Evolutionary conservation across 148 eudicot species (phyloP).

Genomic region (Cornus controversa): DNA sequence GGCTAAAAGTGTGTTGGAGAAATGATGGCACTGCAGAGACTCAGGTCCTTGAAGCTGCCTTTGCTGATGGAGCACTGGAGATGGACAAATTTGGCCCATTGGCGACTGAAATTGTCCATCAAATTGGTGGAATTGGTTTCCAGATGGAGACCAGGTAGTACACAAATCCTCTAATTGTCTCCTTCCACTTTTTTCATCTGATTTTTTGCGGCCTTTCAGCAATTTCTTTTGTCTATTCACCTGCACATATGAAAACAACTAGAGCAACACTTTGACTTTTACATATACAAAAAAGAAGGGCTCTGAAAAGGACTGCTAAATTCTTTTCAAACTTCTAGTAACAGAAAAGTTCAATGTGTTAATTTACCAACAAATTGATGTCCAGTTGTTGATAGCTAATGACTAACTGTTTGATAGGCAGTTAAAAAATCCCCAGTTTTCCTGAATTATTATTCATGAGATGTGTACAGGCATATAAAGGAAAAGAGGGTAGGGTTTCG

Average conservation of each 20-base stretch:
- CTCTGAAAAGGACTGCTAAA: too few species aligned
- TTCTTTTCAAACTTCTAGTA: too few species aligned
- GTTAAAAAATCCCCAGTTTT: too few species aligned
- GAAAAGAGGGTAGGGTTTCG: too few species aligned
- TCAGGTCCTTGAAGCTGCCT: slow-evolving; percentile 30
- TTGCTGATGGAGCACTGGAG: slow-evolving; percentile 34
- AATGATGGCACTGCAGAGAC: slow-evolving; percentile 30
- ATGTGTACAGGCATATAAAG: too few species aligned
- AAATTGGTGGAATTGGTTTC: slow-evolving; percentile 31
- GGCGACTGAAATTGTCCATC: slow-evolving; percentile 27
- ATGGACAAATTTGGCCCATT: slow-evolving; percentile 20
- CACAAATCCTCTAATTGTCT: slow-evolving; percentile 28
- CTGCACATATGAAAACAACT: slow-evolving; percentile 36
- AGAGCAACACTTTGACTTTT: slow-evolving; percentile 20
- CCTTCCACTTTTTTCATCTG: slow-evolving; percentile 29
- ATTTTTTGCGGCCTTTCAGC: slow-evolving; percentile 25
- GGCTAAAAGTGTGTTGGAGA: slow-evolving; percentile 25
- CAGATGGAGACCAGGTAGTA: slow-evolving; percentile 36
- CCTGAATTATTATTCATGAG: too few species aligned
- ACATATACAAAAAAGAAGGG: slow-evolving; percentile 6
- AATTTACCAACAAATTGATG: too few species aligned
- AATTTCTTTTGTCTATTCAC: slow-evolving; percentile 27
- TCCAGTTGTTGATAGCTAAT: too few species aligned
- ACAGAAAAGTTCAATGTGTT: too few species aligned
- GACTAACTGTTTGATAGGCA: too few species aligned